Evolutionary conservation across 2,329 filamentous ascomycete genomes (phyloP).

Genomic region (Diplodia scrobiculata): DNA sequence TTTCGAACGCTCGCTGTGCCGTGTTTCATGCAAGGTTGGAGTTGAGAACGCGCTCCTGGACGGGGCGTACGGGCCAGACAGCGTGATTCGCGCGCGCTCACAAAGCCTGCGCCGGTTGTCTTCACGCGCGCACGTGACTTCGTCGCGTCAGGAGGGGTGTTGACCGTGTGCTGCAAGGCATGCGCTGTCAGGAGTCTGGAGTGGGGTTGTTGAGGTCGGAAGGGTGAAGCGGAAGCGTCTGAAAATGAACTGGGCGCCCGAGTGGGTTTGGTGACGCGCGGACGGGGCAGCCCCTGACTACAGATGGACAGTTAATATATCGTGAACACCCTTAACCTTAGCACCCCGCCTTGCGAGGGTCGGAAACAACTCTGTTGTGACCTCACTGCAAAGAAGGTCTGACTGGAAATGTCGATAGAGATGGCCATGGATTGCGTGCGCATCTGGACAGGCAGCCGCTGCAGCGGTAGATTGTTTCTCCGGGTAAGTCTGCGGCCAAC

Average conservation of each 20-base stretch:
- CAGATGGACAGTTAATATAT: not conserved
- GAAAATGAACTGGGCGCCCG: not conserved
- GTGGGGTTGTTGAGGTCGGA: not conserved
- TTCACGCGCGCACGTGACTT: not conserved
- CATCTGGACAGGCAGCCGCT: not conserved
- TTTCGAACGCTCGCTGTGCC: not conserved
- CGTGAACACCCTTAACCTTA: not conserved
- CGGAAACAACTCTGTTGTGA: not conserved
- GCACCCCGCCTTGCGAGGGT: not conserved
- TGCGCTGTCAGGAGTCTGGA: not conserved
- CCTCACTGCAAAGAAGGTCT: not conserved
- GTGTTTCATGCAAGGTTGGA: not conserved
- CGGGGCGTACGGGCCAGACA: not conserved
- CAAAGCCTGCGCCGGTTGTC: not conserved
- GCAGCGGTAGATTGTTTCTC: slow-evolving; percentile 5
- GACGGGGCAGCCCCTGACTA: not conserved
- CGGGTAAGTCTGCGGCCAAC: not conserved
- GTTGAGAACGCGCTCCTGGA: not conserved
- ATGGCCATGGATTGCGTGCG: not conserved
- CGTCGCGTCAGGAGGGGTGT: not conserved
- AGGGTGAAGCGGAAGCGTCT: not conserved
- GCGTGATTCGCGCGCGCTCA: not conserved
- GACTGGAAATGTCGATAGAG: no score
- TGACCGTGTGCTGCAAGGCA: not conserved
- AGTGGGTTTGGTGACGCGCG: not conserved